Conservation (phyloP, 2,329 filamentous ascomycete species). For the Fusarium transvaalense region DNA sequence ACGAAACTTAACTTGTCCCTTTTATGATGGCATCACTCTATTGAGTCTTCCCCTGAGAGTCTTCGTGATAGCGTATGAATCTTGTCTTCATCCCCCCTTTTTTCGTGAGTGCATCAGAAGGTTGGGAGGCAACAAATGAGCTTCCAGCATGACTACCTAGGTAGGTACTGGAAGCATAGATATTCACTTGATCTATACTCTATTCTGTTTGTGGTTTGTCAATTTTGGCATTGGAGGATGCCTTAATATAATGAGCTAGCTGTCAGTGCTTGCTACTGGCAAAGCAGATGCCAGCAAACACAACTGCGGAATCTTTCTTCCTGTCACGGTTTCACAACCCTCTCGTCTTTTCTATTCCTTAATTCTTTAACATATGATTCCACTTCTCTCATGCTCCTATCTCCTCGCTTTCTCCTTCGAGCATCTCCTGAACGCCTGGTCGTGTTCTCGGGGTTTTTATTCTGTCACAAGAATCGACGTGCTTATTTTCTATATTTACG, state of each 20-base stretch:
- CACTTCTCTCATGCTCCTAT: too few relatives aligned
- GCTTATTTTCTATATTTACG: too few relatives aligned
- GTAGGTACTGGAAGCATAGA: not conserved
- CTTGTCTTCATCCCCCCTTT: not conserved
- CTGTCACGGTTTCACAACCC: too few relatives aligned
- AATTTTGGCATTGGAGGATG: not conserved
- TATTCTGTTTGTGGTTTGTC: not conserved
- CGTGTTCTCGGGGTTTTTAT: too few relatives aligned
- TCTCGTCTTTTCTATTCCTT: too few relatives aligned
- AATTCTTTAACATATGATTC: too few relatives aligned
- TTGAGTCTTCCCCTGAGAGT: too few relatives aligned
- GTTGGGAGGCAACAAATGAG: not conserved
- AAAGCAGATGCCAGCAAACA: not conserved
- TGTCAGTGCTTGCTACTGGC: not conserved
- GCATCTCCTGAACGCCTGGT: too few relatives aligned
- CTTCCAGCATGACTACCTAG: not conserved
- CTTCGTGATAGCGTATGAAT: not conserved
- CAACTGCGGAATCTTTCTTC: not conserved
- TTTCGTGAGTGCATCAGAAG: not conserved
- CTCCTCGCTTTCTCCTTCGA: too few relatives aligned
- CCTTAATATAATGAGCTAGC: not conserved
- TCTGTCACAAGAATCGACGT: too few relatives aligned
- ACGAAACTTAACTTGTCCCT: too few relatives aligned
- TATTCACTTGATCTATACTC: not conserved
- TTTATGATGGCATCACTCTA: fast-evolving